phyloP scores from a whole-genome alignment of 1,284 basidiomycete species.

The Phaffia rhodozyma region DNA sequence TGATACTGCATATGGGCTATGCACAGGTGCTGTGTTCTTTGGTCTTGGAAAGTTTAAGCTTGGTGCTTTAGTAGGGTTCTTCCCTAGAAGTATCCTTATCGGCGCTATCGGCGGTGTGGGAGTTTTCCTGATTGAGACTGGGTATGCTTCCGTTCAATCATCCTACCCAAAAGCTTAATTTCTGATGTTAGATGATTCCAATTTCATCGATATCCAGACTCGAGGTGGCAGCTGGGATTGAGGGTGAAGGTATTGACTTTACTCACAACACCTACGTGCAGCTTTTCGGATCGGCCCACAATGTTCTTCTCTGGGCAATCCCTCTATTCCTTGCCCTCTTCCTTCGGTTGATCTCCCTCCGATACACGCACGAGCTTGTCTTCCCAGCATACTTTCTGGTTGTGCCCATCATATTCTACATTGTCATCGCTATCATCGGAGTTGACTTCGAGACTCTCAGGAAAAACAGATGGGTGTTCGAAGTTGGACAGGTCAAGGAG shows the following conservation, averaged over 20 bases:
- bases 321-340: slow-evolving; percentile 67
- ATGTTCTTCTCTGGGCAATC: slow-evolving; percentile 58
- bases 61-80: slow-evolving; percentile 84
- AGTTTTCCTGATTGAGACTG: slow-evolving; percentile 78
- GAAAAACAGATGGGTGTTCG: slow-evolving; percentile 74
- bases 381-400: slow-evolving; percentile 83
- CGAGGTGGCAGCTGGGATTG: slow-evolving; percentile 68
- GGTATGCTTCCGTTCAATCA: slow-evolving; percentile 39
- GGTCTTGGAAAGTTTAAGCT: slow-evolving; percentile 70
- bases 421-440: slow-evolving; percentile 53
- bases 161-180: neutral
- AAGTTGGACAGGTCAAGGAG: slow-evolving; percentile 51
- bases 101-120: slow-evolving; percentile 84
- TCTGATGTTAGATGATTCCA: neutral
- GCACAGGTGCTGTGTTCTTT: slow-evolving; percentile 64
- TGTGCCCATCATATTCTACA: slow-evolving; percentile 76
- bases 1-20: neutral
- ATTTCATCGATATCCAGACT: slow-evolving; percentile 40
- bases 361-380: slow-evolving; percentile 75
- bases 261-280: slow-evolving; percentile 50
- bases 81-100: slow-evolving; percentile 43
- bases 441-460: slow-evolving; percentile 54
- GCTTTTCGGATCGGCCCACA: slow-evolving; percentile 49
- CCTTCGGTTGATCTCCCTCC: slow-evolving; percentile 66
- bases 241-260: slow-evolving; percentile 66